phyloP scores from a whole-genome alignment of 2,329 filamentous ascomycete genomes.

The Aspergillus sp. region DNA sequence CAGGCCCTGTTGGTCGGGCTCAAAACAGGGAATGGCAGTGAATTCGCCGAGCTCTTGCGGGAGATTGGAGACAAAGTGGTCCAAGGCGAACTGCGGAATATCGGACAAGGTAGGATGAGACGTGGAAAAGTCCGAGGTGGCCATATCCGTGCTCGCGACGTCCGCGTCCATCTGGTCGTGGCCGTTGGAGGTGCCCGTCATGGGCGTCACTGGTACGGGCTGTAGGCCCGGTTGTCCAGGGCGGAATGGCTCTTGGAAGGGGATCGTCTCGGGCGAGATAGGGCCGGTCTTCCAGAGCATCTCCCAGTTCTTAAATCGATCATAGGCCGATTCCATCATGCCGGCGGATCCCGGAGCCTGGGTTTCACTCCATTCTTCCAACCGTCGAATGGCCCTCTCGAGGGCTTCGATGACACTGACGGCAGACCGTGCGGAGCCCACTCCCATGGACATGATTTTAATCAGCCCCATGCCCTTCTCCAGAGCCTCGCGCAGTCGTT shows the following conservation, averaged over 20 bases:
- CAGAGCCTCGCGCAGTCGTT: conserved; percentile 45
- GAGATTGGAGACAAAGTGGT: conserved; percentile 41
- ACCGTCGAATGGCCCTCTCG: conserved; percentile 47
- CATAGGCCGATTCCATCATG: conserved; percentile 48
- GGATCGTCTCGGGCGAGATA: conserved; percentile 30
- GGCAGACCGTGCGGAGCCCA: conserved; percentile 53
- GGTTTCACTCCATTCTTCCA: conserved; percentile 44
- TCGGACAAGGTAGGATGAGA: conserved; percentile 28
- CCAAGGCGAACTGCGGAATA: conserved; percentile 35
- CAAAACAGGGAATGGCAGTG: conserved; percentile 40
- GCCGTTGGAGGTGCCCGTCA: conserved; percentile 15
- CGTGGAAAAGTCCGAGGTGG: conserved; percentile 25
- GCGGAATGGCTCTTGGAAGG: conserved; percentile 22
- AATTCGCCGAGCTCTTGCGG: conserved; percentile 41
- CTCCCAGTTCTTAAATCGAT: conserved; percentile 53
- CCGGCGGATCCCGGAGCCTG: conserved; percentile 31
- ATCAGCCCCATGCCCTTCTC: conserved; percentile 52
- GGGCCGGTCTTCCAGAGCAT: conserved; percentile 47
- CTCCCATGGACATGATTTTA: conserved; percentile 53
- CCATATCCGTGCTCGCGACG: conserved; percentile 19
- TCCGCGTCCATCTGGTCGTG: conserved; percentile 20
- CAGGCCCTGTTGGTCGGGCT: conserved; percentile 28
- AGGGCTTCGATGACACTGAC: conserved; percentile 54
- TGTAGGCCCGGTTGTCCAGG: conserved; percentile 8
- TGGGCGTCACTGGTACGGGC: conserved; percentile 20